Evolutionary conservation across 2,329 filamentous ascomycete genomes (phyloP), one percentile per base, ranked within the genome.

Genomic region (Fusarium lyarnte): DNA sequence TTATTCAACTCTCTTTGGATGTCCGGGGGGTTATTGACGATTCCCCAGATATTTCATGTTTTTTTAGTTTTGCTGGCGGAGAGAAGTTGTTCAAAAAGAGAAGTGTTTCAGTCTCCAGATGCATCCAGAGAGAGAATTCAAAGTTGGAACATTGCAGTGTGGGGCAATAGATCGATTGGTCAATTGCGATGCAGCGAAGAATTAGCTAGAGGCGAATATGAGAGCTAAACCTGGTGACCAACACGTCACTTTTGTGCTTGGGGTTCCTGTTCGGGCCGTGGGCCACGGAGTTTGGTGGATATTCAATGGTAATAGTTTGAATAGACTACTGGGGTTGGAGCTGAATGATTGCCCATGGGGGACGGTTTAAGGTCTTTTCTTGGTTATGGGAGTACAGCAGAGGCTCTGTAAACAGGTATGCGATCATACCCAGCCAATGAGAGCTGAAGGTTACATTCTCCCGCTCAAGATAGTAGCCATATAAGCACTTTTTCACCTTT

Each of bases 151-250:
- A 25, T 29, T 49, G 16, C 19, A 36, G 39, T 58, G 58, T 64
- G 57, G 62, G 68, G 53, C 63, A 43, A 39, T 25, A 42, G 68
- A 52, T 33, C 64, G 69, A 72, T 69, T 72, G 69, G 69, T 69
- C 69, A 72, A 69, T 69, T 53, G 55, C 47, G 53, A 63, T 45
- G 64, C 47, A 51, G 31, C 35, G 27, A 21, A 31, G 39, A 33
- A 25, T 38, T 13, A 38, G 55, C 58, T 57, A 51, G 61, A 67
- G 59, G 62, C 23, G 29, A 36, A 33, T 35, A 33, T 35, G 47
- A 35, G 25, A 46, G 29, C 25, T 53, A 27, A 58, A 58, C 35
- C 59, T 46, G 58, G 51, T 58, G 59, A 62, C 35, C 29, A 62
- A 58, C 58, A 61, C 58, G 58, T 61, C 58, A 61, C 51, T 61